A percentile compares a stretch with the other conserved stretches of the same genome.
These are phyloP conservation scores for Didymella glomerata DNA, from an alignment of 2,329 filamentous ascomycete species.

Conservation along the genomic window DNA sequence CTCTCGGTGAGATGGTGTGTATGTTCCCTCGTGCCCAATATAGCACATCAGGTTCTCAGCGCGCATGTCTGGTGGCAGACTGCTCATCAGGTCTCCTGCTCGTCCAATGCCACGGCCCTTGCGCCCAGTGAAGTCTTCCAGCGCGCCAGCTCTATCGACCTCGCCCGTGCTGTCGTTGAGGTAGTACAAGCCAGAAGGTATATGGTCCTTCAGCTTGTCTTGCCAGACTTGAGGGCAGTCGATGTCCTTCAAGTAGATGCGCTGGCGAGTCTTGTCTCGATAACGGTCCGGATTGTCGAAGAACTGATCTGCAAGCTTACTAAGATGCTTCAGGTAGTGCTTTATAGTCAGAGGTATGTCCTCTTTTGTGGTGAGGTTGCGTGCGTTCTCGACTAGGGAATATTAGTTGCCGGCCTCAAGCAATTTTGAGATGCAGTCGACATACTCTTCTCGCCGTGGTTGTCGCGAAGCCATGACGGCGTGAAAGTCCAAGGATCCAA, in stretches of 20 bases:
- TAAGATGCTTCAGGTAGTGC: constrained; percentile 91
- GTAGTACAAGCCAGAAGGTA: constrained; percentile 87
- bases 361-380: constrained; percentile 76
- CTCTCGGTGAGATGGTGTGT: constrained; percentile 92
- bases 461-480: constrained; percentile 78
- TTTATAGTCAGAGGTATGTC: constrained; percentile 86
- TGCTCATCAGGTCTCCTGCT: constrained; percentile 94
- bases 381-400: constrained; percentile 76
- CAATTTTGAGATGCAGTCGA: constrained; percentile 12
- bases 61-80: constrained; percentile 83
- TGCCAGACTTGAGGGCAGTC: constrained; percentile 92
- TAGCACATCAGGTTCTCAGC: constrained; percentile 99
- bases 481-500: constrained; percentile 83
- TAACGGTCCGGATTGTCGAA: constrained; percentile 73
- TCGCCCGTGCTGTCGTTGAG: constrained; percentile 79
- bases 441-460: constrained; percentile 80
- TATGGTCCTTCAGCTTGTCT: constrained; percentile 76
- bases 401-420: too few relatives aligned
- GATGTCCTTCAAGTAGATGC: constrained; percentile 96
- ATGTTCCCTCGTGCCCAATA: constrained; percentile 95
- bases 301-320: constrained; percentile 83
- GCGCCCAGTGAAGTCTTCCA: constrained; percentile 58
- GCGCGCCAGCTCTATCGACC: constrained; percentile 63
- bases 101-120: constrained; percentile 69
- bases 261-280: constrained; percentile 79